Conservation (phyloP, 2,329 filamentous ascomycete species). For the Bipolaris oryzae region DNA sequence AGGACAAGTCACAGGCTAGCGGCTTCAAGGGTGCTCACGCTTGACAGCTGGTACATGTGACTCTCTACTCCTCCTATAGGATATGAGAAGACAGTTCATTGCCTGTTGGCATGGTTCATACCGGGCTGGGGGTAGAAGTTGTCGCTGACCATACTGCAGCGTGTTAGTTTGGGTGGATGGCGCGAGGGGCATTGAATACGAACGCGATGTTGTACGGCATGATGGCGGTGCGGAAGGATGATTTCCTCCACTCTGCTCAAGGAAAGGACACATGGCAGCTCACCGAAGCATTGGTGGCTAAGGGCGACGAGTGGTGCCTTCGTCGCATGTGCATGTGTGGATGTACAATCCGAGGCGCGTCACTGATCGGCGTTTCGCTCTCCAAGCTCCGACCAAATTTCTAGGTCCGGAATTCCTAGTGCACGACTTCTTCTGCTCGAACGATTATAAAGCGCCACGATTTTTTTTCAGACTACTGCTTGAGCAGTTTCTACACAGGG, state of each 20-base stretch:
- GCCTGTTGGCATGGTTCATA: conserved; percentile 33
- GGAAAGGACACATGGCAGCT: conserved; percentile 31
- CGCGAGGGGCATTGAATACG: conserved; percentile 33
- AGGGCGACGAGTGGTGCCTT: background rate
- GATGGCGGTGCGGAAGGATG: conserved; percentile 29
- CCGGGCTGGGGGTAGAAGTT: conserved; percentile 98
- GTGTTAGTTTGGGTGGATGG: conserved; percentile 15
- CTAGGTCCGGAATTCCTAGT: conserved; percentile 25
- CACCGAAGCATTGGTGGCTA: conserved; percentile 12
- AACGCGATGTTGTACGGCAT: conserved; percentile 77
- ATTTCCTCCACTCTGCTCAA: conserved; percentile 20
- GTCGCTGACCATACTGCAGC: conserved; percentile 86
- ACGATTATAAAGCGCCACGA: conserved; percentile 7
- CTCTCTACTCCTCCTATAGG: conserved; percentile 81
- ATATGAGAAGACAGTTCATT: conserved; percentile 25
- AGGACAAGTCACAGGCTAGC: conserved; percentile 6
- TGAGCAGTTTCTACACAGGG: background rate
- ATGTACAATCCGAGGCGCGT: conserved; percentile 20
- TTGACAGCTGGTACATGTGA: conserved; percentile 97
- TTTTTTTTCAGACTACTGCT: background rate
- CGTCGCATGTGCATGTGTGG: conserved; percentile 3
- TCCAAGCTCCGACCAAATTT: conserved; percentile 38
- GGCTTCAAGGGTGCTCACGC: conserved; percentile 52
- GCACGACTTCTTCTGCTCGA: background rate
- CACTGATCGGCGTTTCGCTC: conserved; percentile 33